Conservation (phyloP, 1,284 basidiomycete genomes). For the Apiotrichum veenhuisii region DNA sequence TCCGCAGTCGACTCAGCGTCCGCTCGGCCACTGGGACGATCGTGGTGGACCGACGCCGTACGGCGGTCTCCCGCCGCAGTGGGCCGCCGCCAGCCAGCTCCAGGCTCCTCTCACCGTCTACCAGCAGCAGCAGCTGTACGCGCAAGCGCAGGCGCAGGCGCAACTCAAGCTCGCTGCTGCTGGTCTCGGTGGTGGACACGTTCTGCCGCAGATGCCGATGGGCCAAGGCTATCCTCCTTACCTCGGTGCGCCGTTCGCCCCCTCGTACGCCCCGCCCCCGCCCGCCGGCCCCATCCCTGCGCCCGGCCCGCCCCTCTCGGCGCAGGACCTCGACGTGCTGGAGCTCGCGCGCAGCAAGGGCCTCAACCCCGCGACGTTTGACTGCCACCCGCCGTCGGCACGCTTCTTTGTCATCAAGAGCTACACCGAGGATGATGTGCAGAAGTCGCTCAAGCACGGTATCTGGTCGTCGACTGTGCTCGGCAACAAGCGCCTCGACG, state of each 20-base stretch:
- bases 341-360: conserved; percentile 79
- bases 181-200: conserved; percentile 7
- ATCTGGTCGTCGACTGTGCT: conserved; percentile 96
- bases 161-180: conserved; percentile 19
- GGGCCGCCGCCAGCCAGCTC: conserved; percentile 9
- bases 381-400: conserved; percentile 70
- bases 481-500: conserved; percentile 90
- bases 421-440: conserved; percentile 95
- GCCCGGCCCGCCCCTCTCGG: conserved; percentile 10
- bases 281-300: not conserved
- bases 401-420: conserved; percentile 96
- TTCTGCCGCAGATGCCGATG: conserved; percentile 5
- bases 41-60: conserved; percentile 6
- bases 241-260: conserved; percentile 15
- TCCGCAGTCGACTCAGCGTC: conserved; percentile 20
- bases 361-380: conserved; percentile 83
- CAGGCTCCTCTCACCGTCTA: conserved; percentile 20
- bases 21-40: conserved; percentile 17
- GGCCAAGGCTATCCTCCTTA: conserved; percentile 7
- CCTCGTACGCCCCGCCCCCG: conserved; percentile 13
- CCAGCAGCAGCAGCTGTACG: conserved; percentile 24
- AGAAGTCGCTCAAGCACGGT: conserved; percentile 92
- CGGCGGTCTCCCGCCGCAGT: not conserved
- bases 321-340: conserved; percentile 65
- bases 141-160: conserved; percentile 14